phyloP scores from a whole-genome alignment of 192 early-diverging fungal species.

The Coemansia sp. region DNA sequence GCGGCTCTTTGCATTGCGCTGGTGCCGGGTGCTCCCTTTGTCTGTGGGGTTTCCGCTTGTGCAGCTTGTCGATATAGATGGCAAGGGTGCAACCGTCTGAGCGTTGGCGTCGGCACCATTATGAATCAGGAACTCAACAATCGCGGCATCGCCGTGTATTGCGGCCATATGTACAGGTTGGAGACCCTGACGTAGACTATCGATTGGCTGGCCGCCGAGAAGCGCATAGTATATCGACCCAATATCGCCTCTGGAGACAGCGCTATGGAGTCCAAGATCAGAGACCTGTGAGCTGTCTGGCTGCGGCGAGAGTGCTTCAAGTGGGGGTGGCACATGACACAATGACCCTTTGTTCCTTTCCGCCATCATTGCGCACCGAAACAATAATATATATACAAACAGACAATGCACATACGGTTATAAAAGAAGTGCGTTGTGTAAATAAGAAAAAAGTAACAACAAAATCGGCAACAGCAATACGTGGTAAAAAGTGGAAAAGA shows the following conservation, averaged over 20 bases:
- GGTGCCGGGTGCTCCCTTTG: slow-evolving; percentile 2
- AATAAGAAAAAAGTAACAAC: background rate
- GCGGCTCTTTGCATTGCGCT: slow-evolving; percentile 28
- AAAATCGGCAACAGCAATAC: background rate
- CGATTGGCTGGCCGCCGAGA: slow-evolving; percentile 64
- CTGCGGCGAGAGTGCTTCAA: background rate
- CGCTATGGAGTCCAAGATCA: slow-evolving; percentile 45
- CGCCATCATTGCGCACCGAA: slow-evolving; percentile 16
- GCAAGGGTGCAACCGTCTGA: slow-evolving; percentile 34
- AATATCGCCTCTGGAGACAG: slow-evolving; percentile 43
- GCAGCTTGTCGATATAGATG: background rate
- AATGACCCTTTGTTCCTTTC: slow-evolving; percentile 19
- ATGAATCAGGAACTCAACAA: slow-evolving; percentile 69
- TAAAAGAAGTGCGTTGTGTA: slow-evolving; percentile 7
- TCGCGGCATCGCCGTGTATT: slow-evolving; percentile 59
- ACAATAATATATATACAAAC: slow-evolving; percentile 3
- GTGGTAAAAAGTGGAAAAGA: background rate
- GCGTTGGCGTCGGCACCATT: slow-evolving; percentile 71
- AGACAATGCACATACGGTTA: slow-evolving; percentile 21
- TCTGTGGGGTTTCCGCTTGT: background rate
- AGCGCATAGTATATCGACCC: slow-evolving; percentile 53
- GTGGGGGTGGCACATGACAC: slow-evolving; percentile 2
- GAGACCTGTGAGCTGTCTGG: slow-evolving; percentile 5
- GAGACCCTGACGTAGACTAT: slow-evolving; percentile 68
- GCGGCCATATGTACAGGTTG: slow-evolving; percentile 73